Evolutionary conservation across 257 asterid genomes (phyloP).

Genomic region (Linaria vulgaris): DNA sequence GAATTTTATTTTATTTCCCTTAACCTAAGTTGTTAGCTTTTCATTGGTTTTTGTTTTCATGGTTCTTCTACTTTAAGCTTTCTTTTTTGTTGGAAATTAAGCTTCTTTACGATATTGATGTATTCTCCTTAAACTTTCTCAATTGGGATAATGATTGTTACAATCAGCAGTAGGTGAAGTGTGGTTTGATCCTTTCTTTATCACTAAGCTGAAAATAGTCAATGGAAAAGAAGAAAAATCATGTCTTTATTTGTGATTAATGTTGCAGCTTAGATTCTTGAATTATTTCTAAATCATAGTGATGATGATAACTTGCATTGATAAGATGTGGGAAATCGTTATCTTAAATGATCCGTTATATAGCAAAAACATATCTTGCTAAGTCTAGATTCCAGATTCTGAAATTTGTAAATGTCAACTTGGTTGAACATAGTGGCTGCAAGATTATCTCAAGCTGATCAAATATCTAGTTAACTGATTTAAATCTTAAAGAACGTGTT

Average conservation of each 20-base stretch:
- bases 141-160: constrained; percentile 10
- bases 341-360: not conserved
- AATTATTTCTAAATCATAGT: not conserved
- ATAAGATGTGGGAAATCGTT: not conserved
- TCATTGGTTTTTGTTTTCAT: not conserved
- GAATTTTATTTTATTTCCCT: too few species aligned
- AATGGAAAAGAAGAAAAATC: too few species aligned
- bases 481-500: too few species aligned
- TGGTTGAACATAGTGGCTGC: too few species aligned
- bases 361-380: not conserved
- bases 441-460: too few species aligned
- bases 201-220: not conserved
- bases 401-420: too few species aligned
- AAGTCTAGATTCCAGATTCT: too few species aligned
- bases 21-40: too few species aligned
- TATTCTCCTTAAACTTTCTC: constrained; percentile 16
- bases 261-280: not conserved
- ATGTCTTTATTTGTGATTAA: constrained; percentile 1
- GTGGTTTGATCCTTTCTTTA: constrained; percentile 8
- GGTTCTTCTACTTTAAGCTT: not conserved
- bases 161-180: not conserved
- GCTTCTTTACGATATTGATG: not conserved
- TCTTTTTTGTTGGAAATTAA: not conserved
- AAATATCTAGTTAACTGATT: too few species aligned
- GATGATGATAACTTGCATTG: not conserved